A percentile compares a stretch with the other conserved stretches of the same genome.
These are phyloP conservation scores for Erodium chrysanthum DNA, from an alignment of 441 rosid species.

Conservation along the genomic window DNA sequence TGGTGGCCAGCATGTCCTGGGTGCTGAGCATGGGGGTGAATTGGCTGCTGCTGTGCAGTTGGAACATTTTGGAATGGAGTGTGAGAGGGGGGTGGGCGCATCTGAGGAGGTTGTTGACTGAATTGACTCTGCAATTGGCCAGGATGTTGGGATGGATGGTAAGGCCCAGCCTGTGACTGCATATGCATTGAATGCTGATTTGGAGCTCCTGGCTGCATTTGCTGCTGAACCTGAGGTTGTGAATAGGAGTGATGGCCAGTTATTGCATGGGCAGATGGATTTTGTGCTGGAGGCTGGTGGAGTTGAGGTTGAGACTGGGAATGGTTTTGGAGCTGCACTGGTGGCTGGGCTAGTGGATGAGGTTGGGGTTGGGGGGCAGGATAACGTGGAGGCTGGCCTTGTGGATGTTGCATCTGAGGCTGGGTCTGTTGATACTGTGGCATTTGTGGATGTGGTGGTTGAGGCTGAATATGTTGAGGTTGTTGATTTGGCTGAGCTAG, in stretches of 20 bases:
- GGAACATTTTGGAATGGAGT: constrained; percentile 25
- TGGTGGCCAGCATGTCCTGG: constrained; percentile 32
- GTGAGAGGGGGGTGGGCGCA: constrained; percentile 34
- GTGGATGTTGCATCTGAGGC: constrained; percentile 23
- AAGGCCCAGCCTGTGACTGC: constrained; percentile 36
- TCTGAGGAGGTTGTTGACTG: constrained; percentile 36
- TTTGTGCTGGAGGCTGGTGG: constrained; percentile 32
- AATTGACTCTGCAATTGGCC: constrained; percentile 37
- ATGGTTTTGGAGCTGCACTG: constrained; percentile 27
- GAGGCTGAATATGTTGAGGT: constrained; percentile 44
- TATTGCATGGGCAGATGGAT: constrained; percentile 35
- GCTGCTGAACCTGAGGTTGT: constrained; percentile 38
- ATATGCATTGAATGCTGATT: constrained; percentile 28
- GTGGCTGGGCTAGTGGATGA: constrained; percentile 29
- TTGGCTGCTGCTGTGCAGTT: constrained; percentile 31
- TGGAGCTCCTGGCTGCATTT: constrained; percentile 30
- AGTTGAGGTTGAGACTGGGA: constrained; percentile 26
- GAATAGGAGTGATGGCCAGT: constrained; percentile 50
- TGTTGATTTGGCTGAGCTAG: constrained; percentile 18
- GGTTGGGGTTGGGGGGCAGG: constrained; percentile 29
- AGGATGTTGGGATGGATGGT: constrained; percentile 30
- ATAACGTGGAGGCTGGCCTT: constrained; percentile 25
- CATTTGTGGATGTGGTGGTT: constrained; percentile 22
- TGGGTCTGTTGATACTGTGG: constrained; percentile 17
- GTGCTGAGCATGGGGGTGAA: constrained; percentile 33